Evolutionary conservation across 1,284 basidiomycete species (phyloP).

Genomic region (Puccinia polysora): DNA sequence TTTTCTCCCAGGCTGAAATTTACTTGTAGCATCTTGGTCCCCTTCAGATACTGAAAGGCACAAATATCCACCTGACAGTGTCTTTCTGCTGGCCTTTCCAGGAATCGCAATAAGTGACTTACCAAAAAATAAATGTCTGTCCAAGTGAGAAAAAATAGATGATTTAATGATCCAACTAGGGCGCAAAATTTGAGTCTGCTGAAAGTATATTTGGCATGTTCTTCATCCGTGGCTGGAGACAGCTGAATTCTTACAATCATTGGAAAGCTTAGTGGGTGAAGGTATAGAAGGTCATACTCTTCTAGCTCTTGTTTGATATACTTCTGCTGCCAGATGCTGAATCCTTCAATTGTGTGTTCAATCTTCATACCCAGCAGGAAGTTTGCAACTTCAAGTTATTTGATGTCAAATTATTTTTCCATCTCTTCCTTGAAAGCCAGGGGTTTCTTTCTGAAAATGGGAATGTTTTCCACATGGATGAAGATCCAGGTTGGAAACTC

Average conservation of each 20-base stretch:
- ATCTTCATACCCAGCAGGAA: conserved; percentile 19
- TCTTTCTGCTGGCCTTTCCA: too few species aligned
- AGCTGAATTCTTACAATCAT: neutral
- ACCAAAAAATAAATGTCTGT: too few species aligned
- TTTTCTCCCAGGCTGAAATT: too few species aligned
- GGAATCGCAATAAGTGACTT: too few species aligned
- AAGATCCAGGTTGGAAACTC: neutral
- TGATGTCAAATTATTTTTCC: neutral
- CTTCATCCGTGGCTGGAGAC: too few species aligned
- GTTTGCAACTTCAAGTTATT: neutral
- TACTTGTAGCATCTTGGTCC: too few species aligned
- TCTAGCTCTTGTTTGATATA: neutral
- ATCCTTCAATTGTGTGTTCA: neutral
- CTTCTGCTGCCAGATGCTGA: neutral
- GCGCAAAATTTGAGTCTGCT: too few species aligned
- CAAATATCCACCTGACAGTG: too few species aligned
- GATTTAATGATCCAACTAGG: too few species aligned
- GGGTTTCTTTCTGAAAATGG: neutral
- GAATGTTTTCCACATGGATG: conserved; percentile 13
- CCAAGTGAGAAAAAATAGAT: too few species aligned
- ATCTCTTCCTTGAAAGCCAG: neutral
- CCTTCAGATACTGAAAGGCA: too few species aligned
- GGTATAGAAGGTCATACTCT: neutral
- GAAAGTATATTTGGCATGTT: too few species aligned
- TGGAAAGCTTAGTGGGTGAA: neutral